Evolutionary conservation across 768 basidiomycete genomes (phyloP).

Genomic region (Pilatotrama ljubarskyi): DNA sequence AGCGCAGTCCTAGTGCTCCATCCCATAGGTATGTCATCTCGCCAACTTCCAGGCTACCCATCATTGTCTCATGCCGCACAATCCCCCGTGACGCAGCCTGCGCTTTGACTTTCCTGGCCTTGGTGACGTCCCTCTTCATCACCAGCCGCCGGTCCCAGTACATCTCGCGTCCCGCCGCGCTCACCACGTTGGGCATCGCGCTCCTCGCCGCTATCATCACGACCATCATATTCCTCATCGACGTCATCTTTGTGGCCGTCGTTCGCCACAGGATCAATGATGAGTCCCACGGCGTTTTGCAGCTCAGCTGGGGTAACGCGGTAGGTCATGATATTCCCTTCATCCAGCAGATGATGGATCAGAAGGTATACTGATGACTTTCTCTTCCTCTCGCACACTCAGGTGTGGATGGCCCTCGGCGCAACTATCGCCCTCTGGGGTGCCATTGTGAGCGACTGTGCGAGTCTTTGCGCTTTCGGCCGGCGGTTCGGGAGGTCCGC

Average conservation of each 20-base stretch:
- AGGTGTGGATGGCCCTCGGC: slow-evolving; percentile 58
- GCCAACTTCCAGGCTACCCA: not conserved
- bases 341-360: slow-evolving; percentile 9
- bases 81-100: slow-evolving; percentile 37
- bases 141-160: slow-evolving; percentile 39
- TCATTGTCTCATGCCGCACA: slow-evolving; percentile 6
- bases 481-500: slow-evolving; percentile 24
- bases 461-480: slow-evolving; percentile 35
- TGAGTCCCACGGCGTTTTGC: slow-evolving; percentile 42
- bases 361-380: not conserved
- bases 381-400: slow-evolving; percentile 3
- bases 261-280: slow-evolving; percentile 44
- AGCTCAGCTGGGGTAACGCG: slow-evolving; percentile 51
- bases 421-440: slow-evolving; percentile 52
- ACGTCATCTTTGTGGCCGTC: slow-evolving; percentile 50
- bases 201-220: slow-evolving; percentile 45
- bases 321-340: slow-evolving; percentile 31
- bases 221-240: slow-evolving; percentile 53
- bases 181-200: slow-evolving; percentile 40
- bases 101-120: slow-evolving; percentile 50
- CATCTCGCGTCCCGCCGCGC: slow-evolving; percentile 39
- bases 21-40: slow-evolving; percentile 45
- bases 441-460: slow-evolving; percentile 37
- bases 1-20: slow-evolving; percentile 55
- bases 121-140: slow-evolving; percentile 48